Base-by-base conservation (phyloP, 2,329 filamentous ascomycete genomes). In the Phoma sp. region DNA sequence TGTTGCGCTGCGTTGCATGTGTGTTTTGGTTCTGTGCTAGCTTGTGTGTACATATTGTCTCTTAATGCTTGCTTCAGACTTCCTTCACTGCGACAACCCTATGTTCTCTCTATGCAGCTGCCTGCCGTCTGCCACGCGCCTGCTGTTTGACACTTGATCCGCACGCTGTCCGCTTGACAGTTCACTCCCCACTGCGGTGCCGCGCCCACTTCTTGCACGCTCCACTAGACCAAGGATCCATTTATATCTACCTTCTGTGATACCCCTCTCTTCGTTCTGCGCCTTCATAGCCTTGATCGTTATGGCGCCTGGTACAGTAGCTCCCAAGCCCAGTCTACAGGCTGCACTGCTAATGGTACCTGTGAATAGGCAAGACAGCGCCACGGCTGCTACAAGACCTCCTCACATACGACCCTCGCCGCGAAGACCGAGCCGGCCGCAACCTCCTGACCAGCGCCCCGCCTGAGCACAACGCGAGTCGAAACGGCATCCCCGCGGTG, bases 391-490 rank as follows among this genome's bases (percentile, higher is more conserved):
- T 79, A 55, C 76, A 81, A 59, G 82, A 85, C 65, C 77, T 85
- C 60, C 69, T 78, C 50, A 72, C 73, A 43, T 82, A 83, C 66
- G 80, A 84, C 58, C 79, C 82, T 11, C 74, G 78, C 55, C 64
- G 69, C 55, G 79, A 82, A 60, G 75, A 76, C 29, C 61, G 64
- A 4, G 70, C 68, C 25, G 79, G 78, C 50, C 79, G 78, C 59
- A 85, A 86, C 66, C 71, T 88, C 45, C 80, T 90, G 41, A 80
- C 82, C 37, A 80, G 85, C 55, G 74, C 82, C 23, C 82, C 86
- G 39, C 83, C 82, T 6, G 78, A 80, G n/a, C 82, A 80, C 49
- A 71, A 77, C 52, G 71, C 76, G 33, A 66, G 69, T 14, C 61
- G 59, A 7, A 67, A 67, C 9, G 69, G 70, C 5, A 57, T 65